Conservation (phyloP, 345 rosid species). For the Eucalyptus albens region DNA sequence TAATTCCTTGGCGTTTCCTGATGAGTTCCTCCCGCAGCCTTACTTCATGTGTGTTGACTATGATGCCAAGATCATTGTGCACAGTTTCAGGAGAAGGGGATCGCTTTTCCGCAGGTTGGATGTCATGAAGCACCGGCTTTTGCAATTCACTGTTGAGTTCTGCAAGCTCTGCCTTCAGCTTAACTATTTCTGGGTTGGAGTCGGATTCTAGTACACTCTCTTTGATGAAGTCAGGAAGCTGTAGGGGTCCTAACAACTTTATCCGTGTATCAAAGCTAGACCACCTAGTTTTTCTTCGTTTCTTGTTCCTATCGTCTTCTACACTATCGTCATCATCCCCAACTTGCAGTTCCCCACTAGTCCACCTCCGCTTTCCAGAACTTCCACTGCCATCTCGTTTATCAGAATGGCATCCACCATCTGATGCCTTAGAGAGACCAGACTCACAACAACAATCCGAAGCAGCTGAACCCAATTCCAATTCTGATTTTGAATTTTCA, state of each 20-base stretch:
- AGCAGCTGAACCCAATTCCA: background rate
- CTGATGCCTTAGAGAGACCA: background rate
- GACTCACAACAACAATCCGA: background rate
- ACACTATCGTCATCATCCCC: background rate
- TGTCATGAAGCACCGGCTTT: background rate
- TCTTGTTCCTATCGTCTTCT: background rate
- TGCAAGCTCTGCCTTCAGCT: background rate
- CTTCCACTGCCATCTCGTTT: background rate
- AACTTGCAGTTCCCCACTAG: background rate
- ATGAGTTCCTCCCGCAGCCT: background rate
- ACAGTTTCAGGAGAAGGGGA: conserved; percentile 11
- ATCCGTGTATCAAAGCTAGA: background rate
- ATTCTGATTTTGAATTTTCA: background rate
- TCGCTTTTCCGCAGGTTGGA: background rate
- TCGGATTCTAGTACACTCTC: background rate
- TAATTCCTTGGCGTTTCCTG: background rate
- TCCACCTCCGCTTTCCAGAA: background rate
- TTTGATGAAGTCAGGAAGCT: conserved; percentile 1
- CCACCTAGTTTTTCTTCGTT: conserved; percentile 12
- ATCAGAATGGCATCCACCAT: background rate
- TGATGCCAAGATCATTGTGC: background rate
- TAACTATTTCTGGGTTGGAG: background rate
- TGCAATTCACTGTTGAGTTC: conserved; percentile 1
- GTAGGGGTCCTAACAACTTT: conserved; percentile 5
- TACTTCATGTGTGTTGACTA: background rate